phyloP scores from a whole-genome alignment of 352 stramenopile species.

The Pythium periplocum region DNA sequence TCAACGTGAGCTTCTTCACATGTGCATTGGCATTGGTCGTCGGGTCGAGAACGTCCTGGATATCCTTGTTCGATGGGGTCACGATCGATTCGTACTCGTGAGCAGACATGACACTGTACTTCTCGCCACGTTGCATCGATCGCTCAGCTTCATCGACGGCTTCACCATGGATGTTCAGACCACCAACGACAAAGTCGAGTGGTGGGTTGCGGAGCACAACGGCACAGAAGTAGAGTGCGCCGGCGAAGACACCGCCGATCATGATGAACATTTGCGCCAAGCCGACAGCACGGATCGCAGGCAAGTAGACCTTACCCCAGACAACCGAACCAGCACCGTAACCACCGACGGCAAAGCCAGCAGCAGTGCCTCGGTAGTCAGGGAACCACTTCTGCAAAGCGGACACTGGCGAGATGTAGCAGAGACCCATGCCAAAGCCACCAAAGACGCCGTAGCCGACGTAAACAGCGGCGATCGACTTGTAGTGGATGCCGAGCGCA shows the following conservation, averaged over 20 bases:
- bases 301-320: slow-evolving; percentile 56
- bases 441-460: slow-evolving; percentile 64
- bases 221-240: slow-evolving; percentile 35
- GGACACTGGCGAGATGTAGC: slow-evolving; percentile 62
- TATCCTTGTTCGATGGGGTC: slow-evolving; percentile 23
- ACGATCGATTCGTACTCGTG: slow-evolving; percentile 37
- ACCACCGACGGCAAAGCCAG: slow-evolving; percentile 53
- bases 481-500: slow-evolving; percentile 43
- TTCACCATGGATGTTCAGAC: slow-evolving; percentile 57
- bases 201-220: slow-evolving; percentile 42
- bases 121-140: slow-evolving; percentile 21
- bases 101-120: slow-evolving; percentile 26
- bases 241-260: slow-evolving; percentile 35
- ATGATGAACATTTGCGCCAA: slow-evolving; percentile 45
- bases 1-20: slow-evolving; percentile 36
- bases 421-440: slow-evolving; percentile 55
- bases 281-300: slow-evolving; percentile 35
- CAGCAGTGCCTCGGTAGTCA: slow-evolving; percentile 59
- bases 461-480: slow-evolving; percentile 52
- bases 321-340: slow-evolving; percentile 56
- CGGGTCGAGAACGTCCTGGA: slow-evolving; percentile 18
- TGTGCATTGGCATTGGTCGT: slow-evolving; percentile 14
- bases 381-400: slow-evolving; percentile 75
- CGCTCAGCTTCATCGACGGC: slow-evolving; percentile 23
- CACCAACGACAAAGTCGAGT: slow-evolving; percentile 32